Base-by-base conservation (phyloP, 164 flowering plant species). In the Annona cherimola region DNA sequence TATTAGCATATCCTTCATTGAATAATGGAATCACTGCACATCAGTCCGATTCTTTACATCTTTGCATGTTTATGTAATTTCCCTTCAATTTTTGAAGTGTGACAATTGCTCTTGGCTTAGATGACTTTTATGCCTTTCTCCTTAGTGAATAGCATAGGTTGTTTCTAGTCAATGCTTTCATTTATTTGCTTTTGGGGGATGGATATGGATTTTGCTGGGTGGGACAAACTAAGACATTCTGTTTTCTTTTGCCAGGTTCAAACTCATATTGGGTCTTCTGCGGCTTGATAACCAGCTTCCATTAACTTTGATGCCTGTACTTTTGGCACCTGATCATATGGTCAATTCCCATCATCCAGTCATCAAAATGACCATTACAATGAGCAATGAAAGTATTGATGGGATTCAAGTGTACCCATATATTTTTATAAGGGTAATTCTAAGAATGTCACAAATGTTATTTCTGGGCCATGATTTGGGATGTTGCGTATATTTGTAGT, bases 281-380 rank as follows among this genome's bases (percentile, higher is more conserved):
- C 99, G 93, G 86, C 78, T 95, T 61, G 99, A 95, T 78, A 95
- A 95, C 78, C 96, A 93, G 78, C 92, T 95, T 5, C 98, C 98
- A 74, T 81, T 95, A 61, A 84, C 98, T 50, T 62, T 83, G 73
- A 88, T 91, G 91, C 99, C 99, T 50, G 97, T 93, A 67, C 75
- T 93, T 42, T 78, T 95, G 77, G 99, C 96, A 50, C 96, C 99
- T 76, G 98, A 95, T 55, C 83, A 84, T 66, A 72, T 71, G 55
- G 70, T 77, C 75, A 94, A 88, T 74, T 55, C 78, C 68, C 83
- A 85, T 65, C 90, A 87, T 73, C 97, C 96, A 55, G 99, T 90
- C 26, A 88, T 95, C 77, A 91, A 93, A 78, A 90, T 86, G 93
- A 90, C 94, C 6, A 73, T 95, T 43, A 87, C 97, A 62, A 77